These are phyloP conservation scores for Harrya chromipes DNA, from an alignment of 768 basidiomycete genomes.

Conservation along the genomic window DNA sequence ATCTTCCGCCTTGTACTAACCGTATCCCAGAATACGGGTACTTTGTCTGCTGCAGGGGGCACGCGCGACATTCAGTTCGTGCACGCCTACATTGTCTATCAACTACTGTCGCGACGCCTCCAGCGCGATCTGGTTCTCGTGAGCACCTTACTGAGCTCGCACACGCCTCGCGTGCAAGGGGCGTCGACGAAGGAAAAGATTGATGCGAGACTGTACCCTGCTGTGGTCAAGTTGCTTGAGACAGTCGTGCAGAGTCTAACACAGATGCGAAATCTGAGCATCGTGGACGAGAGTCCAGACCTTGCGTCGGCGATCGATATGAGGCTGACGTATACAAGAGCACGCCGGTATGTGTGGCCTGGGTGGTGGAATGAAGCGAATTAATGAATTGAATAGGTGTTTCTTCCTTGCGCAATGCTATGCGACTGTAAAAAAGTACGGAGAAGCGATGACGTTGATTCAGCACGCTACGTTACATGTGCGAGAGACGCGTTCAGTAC, in stretches of 20 bases:
- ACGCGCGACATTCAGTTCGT: constrained; percentile 78
- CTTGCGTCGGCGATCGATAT: constrained; percentile 77
- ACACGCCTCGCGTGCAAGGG: constrained; percentile 28
- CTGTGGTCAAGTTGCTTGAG: constrained; percentile 85
- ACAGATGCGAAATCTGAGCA: constrained; percentile 77
- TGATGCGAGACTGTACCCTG: constrained; percentile 76
- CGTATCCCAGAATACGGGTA: constrained; percentile 40
- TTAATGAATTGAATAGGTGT: constrained; percentile 44
- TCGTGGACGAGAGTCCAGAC: constrained; percentile 87
- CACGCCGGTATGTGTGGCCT: constrained; percentile 52
- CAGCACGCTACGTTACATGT: constrained; percentile 71
- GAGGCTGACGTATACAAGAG: constrained; percentile 69
- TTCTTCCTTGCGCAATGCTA: constrained; percentile 78
- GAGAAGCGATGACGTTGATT: constrained; percentile 66
- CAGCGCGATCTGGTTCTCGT: constrained; percentile 85
- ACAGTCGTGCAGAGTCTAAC: constrained; percentile 80
- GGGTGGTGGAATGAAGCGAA: background rate
- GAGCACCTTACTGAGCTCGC: constrained; percentile 54
- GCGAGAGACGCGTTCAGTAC: constrained; percentile 61
- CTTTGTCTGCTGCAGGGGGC: constrained; percentile 38
- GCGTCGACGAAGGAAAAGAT: constrained; percentile 43
- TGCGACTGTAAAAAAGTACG: constrained; percentile 62
- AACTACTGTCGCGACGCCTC: constrained; percentile 82
- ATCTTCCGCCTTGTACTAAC: background rate
- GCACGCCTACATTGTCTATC: constrained; percentile 84